Percentiles rank a stretch among this genome's conserved stretches.
These are phyloP conservation scores for Stellera chamaejasme DNA, from an alignment of 345 rosid species.

Conservation along the genomic window DNA sequence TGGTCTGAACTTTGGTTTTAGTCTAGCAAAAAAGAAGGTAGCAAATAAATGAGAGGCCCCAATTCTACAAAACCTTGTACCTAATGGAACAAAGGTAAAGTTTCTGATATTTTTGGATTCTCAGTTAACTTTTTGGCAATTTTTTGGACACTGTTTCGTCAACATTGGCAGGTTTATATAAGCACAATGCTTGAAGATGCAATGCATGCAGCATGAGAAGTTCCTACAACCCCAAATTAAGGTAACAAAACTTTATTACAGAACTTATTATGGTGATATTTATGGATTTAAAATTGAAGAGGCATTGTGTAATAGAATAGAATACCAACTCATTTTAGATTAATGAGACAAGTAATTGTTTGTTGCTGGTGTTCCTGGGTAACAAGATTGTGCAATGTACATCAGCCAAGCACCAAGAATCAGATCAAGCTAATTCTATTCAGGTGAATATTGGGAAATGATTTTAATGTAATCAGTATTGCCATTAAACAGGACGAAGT, in stretches of 20 bases:
- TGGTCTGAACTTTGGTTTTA: background rate
- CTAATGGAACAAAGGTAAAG: slow-evolving; percentile 80
- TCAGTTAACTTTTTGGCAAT: background rate
- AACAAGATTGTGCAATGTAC: no score
- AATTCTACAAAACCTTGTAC: slow-evolving; percentile 74
- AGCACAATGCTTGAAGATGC: slow-evolving; percentile 99
- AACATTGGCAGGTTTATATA: slow-evolving; percentile 51
- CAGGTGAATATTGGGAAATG: no score
- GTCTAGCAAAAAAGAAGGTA: slow-evolving; percentile 76
- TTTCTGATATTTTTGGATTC: background rate
- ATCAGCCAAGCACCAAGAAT: no score
- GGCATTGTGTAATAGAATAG: no score
- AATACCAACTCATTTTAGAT: no score
- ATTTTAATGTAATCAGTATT: no score
- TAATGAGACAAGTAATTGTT: no score
- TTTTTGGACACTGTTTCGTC: background rate
- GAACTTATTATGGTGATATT: no score
- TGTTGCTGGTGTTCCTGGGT: no score
- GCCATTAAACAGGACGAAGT: no score
- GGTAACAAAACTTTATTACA: slow-evolving; percentile 26
- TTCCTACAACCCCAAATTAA: slow-evolving; percentile 82
- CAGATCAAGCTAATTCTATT: no score
- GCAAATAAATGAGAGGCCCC: slow-evolving; percentile 71
- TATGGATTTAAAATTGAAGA: no score
- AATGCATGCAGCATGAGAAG: slow-evolving; percentile 56